Evolutionary conservation across 306 rosid genomes (phyloP), one percentile per base, ranked within the genome.

Genomic region (Prunus mira): DNA sequence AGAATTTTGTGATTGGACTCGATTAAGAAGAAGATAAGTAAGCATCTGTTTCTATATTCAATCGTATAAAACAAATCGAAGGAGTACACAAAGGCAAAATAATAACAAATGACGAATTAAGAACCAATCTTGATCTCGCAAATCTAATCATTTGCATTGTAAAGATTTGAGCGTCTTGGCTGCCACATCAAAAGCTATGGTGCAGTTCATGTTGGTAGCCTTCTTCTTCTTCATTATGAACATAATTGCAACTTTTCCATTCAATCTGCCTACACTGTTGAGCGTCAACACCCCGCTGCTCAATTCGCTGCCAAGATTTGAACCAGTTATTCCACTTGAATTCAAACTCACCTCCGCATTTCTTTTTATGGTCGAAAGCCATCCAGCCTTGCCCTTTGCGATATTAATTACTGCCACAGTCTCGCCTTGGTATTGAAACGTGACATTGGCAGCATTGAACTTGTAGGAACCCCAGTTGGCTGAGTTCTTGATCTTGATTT

Each of bases 381-480:
- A 20, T n/a, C 67, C 45, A 9, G 57, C 67, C 57, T 73, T 73
- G 27, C 76, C 24, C 57, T 58, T 58, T 0, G 57, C 43, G 15
- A 75, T 66, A 17, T 7, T 3, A 7, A 66, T 46, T 13, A 66
- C 57, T n/a, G 47, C 73, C 4, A 66, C 17, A 13, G 46, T 28
- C 6, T 2, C 32, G 10, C 79, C 73, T 19, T 76, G 66, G 73
- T 76, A 76, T 30, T 11, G 1, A 19, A 76, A 76, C 15, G 56
- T 76, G 5, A 47, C 57, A 12, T 2, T 65, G 56, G 30, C 24
- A 2, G 52, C 63, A 54, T 76, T 72, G 25, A 20, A 52, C 63
- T 76, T 76, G 10, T 76, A 76, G 14, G 79, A 65, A 76, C 66
- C 73, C 62, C 62, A 76, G 50, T 76, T 54, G 9, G 43, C 43